Base-by-base conservation (phyloP, 257 asterid species). In the Solanum paucissectum region DNA sequence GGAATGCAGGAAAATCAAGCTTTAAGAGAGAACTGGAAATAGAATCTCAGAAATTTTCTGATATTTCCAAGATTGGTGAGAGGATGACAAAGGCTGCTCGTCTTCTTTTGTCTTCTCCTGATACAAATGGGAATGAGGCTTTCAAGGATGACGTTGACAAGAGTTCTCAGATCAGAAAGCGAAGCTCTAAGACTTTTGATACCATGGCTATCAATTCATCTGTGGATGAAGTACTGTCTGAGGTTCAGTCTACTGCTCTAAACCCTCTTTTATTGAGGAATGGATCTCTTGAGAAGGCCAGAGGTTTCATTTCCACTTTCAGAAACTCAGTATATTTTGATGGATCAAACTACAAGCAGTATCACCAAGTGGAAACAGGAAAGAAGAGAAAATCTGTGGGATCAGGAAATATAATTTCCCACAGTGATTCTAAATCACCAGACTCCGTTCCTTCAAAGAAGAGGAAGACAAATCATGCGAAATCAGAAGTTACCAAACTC, bases 261-360 rank as follows among this genome's bases (percentile, higher is more conserved):
- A 89, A 91, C 90, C 90, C 92, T 60, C 52, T 62, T n/a, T 76
- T 75, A 87, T 90, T 89, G 79, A 89, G 92, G 83, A 89, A 91
- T 18, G 90, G 91, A 29, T 79, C 92, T 16, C 89, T 92, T 38
- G 94, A 92, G 74, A 58, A 38, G 72, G 87, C 92, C 14, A 86
- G 71, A 86, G 92, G 90, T 1, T 97, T 97, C 77, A 18, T 91
- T 9, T 92, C 92, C 74, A 91, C 96, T 6, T 90, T 91, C 85
- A 91, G 96, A 90, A 94, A 92, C 87, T 91, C 95, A 5, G 84
- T 87, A 9, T 92, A 85, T 52, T 16, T 60, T 5, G 90, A 88
- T 9, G 96, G 94, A 58, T 55, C 89, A 42, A 74, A 93, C 89
- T 86, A 90, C 88, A 83, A 88, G 34, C 18, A 75, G 0, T 89